A percentile compares a stretch with the other conserved stretches of the same genome.
Conservation (phyloP, 495 filamentous ascomycete species). For the Wilcoxina mikolae region DNA sequence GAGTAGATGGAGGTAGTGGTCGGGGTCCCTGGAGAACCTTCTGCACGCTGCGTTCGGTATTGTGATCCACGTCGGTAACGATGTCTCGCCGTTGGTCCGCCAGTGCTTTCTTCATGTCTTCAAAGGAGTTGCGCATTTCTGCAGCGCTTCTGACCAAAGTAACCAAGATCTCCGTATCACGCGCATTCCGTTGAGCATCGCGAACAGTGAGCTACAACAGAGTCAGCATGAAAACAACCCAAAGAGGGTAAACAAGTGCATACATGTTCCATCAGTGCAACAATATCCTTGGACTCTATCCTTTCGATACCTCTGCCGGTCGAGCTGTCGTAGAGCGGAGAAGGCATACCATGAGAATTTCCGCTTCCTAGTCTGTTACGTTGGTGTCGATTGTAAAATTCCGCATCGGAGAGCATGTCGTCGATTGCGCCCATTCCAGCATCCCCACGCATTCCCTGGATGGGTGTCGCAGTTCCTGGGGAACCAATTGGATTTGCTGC, state of each 20-base stretch:
- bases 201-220: constrained; percentile 66
- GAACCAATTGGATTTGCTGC: constrained; percentile 40
- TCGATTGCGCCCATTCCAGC: constrained; percentile 40
- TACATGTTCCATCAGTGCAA: constrained; percentile 93
- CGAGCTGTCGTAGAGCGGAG: constrained; percentile 78
- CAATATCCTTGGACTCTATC: constrained; percentile 93
- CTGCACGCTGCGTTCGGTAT: constrained; percentile 69
- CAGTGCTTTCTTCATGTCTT: constrained; percentile 88
- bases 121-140: constrained; percentile 94
- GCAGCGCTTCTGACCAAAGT: constrained; percentile 86
- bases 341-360: constrained; percentile 77
- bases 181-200: constrained; percentile 89
- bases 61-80: constrained; percentile 66
- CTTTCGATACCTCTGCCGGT: constrained; percentile 79
- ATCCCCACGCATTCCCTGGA: constrained; percentile 17
- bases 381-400: constrained; percentile 28
- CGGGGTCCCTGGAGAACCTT: constrained; percentile 75
- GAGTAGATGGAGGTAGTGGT: constrained; percentile 54
- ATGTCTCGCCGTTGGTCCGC: constrained; percentile 72
- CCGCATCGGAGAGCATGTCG: constrained; percentile 41
- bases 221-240: constrained; percentile 30
- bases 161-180: constrained; percentile 92
- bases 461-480: constrained; percentile 21
- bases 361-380: constrained; percentile 42
- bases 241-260: constrained; percentile 27